Conservation (phyloP, 1,139 yeast species). For the Hansenula anomala region DNA sequence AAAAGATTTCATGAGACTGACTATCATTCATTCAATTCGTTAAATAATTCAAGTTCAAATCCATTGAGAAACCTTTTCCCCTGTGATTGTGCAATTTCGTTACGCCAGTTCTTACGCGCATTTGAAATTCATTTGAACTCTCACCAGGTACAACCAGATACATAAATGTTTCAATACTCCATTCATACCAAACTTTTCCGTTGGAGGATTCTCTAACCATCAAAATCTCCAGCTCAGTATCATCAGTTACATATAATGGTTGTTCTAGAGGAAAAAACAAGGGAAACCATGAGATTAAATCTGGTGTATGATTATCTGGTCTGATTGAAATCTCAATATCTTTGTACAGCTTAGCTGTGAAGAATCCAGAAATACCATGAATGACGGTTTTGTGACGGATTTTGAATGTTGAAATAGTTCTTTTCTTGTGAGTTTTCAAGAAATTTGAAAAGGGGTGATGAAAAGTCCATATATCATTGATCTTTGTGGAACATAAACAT, state of each 20-base stretch:
- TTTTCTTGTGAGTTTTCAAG: constrained; percentile 22
- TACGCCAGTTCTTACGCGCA: constrained; percentile 38
- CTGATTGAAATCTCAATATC: constrained; percentile 51
- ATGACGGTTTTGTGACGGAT: constrained; percentile 43
- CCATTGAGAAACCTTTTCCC: constrained; percentile 32
- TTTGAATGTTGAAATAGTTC: constrained; percentile 27
- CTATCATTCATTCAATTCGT: neutral
- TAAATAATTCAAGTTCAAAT: neutral
- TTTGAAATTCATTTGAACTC: constrained; percentile 28
- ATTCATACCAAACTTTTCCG: constrained; percentile 64
- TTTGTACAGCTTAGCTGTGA: constrained; percentile 60
- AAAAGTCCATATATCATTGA: constrained; percentile 50
- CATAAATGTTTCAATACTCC: constrained; percentile 55
- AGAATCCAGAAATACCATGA: constrained; percentile 75
- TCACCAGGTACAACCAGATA: constrained; percentile 32
- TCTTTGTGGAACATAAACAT: constrained; percentile 36
- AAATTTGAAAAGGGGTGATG: constrained; percentile 35
- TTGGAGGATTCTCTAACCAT: constrained; percentile 34
- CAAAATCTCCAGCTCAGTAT: constrained; percentile 45
- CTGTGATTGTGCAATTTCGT: constrained; percentile 39
- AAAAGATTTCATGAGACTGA: no score
- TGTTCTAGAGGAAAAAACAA: constrained; percentile 62
- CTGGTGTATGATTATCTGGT: constrained; percentile 51
- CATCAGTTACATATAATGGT: constrained; percentile 46
- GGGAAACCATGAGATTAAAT: constrained; percentile 67